Percentiles rank a stretch among this genome's conserved stretches.
Conservation (phyloP, 371 early-diverging fungal genomes). For the Rhizopus microsporus region DNA sequence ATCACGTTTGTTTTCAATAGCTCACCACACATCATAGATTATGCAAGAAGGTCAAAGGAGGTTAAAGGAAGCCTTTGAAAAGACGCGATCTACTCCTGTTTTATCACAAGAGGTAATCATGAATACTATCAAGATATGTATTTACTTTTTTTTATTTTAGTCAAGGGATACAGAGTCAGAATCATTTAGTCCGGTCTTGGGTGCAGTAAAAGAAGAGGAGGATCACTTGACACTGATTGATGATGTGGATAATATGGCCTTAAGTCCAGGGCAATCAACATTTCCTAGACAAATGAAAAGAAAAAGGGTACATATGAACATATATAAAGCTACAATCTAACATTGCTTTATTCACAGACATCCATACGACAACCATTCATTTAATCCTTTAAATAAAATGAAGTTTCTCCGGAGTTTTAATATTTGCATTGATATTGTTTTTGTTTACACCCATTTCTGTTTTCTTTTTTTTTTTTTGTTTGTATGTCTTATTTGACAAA, state of each 20-base stretch:
- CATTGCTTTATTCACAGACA: too few species aligned
- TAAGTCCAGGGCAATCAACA: neutral
- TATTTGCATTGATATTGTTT: constrained; percentile 6
- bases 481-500: constrained; percentile 26
- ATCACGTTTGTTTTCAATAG: neutral
- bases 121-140: neutral
- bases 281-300: constrained; percentile 6
- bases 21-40: constrained; percentile 12
- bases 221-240: constrained; percentile 5
- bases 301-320: neutral
- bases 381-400: neutral
- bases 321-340: too few species aligned
- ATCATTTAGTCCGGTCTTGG: constrained; percentile 18
- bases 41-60: constrained; percentile 42
- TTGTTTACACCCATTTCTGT: neutral
- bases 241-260: neutral
- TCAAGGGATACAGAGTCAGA: constrained; percentile 14
- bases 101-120: constrained; percentile 4
- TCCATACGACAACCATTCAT: neutral
- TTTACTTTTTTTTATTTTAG: constrained; percentile 1
- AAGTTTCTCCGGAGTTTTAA: neutral
- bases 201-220: constrained; percentile 11
- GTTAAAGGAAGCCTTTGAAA: constrained; percentile 40
- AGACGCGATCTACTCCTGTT: constrained; percentile 12
- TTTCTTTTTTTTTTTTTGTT: constrained; percentile 4